Evolutionary conservation across 768 basidiomycete species (phyloP).

Genomic region (Leccinum truebloodii): DNA sequence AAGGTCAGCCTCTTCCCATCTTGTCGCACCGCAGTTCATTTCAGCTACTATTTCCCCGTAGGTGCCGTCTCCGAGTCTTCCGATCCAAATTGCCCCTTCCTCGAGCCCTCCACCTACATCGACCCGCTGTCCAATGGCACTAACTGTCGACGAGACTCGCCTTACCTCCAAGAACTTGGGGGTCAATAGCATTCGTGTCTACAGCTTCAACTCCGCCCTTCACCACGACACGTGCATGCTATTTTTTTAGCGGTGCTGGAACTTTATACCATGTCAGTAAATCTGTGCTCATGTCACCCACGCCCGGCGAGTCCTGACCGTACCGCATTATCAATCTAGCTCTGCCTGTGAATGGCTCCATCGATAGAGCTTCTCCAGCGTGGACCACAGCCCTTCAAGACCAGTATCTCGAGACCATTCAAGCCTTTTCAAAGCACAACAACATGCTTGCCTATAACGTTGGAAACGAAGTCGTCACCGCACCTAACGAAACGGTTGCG

Average conservation of each 20-base stretch:
- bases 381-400: slow-evolving; percentile 85
- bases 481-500: slow-evolving; percentile 54
- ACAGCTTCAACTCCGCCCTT: slow-evolving; percentile 78
- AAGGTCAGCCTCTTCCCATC: slow-evolving; percentile 47
- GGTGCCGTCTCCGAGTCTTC: slow-evolving; percentile 36
- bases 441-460: slow-evolving; percentile 79
- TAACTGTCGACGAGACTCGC: slow-evolving; percentile 78
- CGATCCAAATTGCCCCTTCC: slow-evolving; percentile 59
- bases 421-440: slow-evolving; percentile 80
- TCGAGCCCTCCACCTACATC: slow-evolving; percentile 71
- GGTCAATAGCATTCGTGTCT: slow-evolving; percentile 82
- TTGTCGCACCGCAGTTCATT: neutral
- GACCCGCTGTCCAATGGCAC: slow-evolving; percentile 73
- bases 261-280: slow-evolving; percentile 84
- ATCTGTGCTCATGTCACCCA: neutral
- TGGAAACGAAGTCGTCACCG: slow-evolving; percentile 78
- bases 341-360: slow-evolving; percentile 83
- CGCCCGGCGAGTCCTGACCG: slow-evolving; percentile 9
- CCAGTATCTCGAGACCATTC: slow-evolving; percentile 75
- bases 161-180: slow-evolving; percentile 69
- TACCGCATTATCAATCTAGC: slow-evolving; percentile 76
- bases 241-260: slow-evolving; percentile 63
- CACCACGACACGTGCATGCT: slow-evolving; percentile 91
- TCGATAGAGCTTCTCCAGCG: slow-evolving; percentile 64
- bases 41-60: slow-evolving; percentile 14